Evolutionary conservation across 768 basidiomycete genomes (phyloP), one percentile per base, ranked within the genome.

Genomic region (Tephrocybe sp.): DNA sequence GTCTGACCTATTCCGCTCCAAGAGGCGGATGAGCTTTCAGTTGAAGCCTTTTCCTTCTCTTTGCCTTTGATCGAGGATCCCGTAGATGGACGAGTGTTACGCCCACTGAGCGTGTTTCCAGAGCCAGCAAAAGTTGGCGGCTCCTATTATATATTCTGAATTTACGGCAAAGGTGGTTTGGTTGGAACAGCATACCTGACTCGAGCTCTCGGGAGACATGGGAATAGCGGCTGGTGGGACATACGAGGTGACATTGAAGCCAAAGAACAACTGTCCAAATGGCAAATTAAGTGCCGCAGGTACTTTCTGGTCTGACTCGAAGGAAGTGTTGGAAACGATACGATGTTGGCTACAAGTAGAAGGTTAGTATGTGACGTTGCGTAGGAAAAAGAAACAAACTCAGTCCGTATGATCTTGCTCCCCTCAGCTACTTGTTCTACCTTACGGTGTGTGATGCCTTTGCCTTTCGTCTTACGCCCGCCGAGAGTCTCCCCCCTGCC

Each of bases 191-290:
- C 65, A 51, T 45, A 60, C 60, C 17, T 65, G 58, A 44, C 67
- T 54, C 36, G 48, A 20, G 23, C 39, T 30, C 23, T 65, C 68
- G 4, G 60, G 70, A 53, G 62, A 68, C 32, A 41, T 73, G 45
- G 56, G 64, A 50, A 71, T 51, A 28, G 65, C 58, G 38, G 71
- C 64, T 4, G 84, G 79, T 6, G 83, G 82, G 3, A 70, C 74
- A 63, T 90, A 91, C 1, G 88, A 75, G 1, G 81, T 73, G 50
- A 90, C 80, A 53, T 90, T 88, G 73, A 88, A 99, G 9, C 97
- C 97, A 63, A 99, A 98, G 76, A 99, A 99, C 17, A 99, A 76
- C 58, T 97, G 88, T 11, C 97, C 97, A 57, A 89, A 87, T 0
- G 97, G 94, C 9, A 99, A 75, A 57, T 88, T 88, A 36, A 99